These are phyloP conservation scores for Xylaria nigripes DNA, from an alignment of 495 filamentous ascomycete genomes.

Conservation along the genomic window DNA sequence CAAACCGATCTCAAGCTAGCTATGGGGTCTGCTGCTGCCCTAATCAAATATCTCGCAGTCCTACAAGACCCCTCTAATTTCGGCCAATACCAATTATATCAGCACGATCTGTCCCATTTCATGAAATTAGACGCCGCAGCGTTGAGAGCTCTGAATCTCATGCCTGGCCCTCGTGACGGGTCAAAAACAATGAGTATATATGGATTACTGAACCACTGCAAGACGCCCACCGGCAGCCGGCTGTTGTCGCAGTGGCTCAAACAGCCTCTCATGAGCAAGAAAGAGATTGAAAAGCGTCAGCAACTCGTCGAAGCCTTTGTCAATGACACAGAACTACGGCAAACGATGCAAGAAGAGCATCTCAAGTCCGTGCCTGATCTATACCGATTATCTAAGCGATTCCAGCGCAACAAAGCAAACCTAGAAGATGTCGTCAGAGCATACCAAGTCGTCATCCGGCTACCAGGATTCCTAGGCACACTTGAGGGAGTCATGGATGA, in stretches of 20 bases:
- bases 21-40: slow-evolving; percentile 87
- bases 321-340: slow-evolving; percentile 83
- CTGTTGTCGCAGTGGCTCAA: slow-evolving; percentile 95
- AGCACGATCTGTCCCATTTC: slow-evolving; percentile 93
- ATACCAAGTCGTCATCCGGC: slow-evolving; percentile 86
- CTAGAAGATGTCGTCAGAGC: slow-evolving; percentile 92
- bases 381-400: slow-evolving; percentile 87
- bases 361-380: slow-evolving; percentile 89
- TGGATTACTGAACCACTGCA: slow-evolving; percentile 94
- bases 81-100: slow-evolving; percentile 92
- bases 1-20: slow-evolving; percentile 92
- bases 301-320: slow-evolving; percentile 94
- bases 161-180: slow-evolving; percentile 91
- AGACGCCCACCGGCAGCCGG: slow-evolving; percentile 86
- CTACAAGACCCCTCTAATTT: slow-evolving; percentile 89
- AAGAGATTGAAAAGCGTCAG: slow-evolving; percentile 85
- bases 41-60: slow-evolving; percentile 93
- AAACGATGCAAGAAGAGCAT: slow-evolving; percentile 98
- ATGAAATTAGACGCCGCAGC: slow-evolving; percentile 98
- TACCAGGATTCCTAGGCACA: slow-evolving; percentile 83
- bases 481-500: slow-evolving; percentile 95
- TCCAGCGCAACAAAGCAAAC: slow-evolving; percentile 82
- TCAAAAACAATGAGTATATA: slow-evolving; percentile 97
- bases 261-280: slow-evolving; percentile 88
- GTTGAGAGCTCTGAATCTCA: slow-evolving; percentile 87